A percentile compares a stretch with the other conserved stretches of the same genome.
Conservation (phyloP, 2,329 filamentous ascomycete genomes). For the Arthroderma sp. region DNA sequence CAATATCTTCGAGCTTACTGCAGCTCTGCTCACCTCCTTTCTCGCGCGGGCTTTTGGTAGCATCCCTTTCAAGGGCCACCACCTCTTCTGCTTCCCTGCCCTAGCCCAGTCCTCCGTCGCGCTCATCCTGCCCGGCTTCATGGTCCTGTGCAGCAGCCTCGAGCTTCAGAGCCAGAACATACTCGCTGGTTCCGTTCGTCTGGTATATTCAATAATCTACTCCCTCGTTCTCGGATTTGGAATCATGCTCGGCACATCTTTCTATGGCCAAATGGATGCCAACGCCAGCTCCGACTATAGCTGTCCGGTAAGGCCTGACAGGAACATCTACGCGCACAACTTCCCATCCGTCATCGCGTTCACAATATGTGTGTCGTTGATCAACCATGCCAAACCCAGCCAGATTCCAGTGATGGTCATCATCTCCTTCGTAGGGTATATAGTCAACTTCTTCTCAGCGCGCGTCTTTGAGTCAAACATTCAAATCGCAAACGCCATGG, state of each 20-base stretch:
- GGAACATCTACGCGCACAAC: slow-evolving; percentile 33
- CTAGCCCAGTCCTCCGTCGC: slow-evolving; percentile 62
- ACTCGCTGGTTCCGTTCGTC: slow-evolving; percentile 57
- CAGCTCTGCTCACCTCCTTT: slow-evolving; percentile 54
- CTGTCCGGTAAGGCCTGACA: slow-evolving; percentile 36
- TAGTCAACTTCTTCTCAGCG: slow-evolving; percentile 61
- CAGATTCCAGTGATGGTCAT: slow-evolving; percentile 63
- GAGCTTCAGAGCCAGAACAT: slow-evolving; percentile 58
- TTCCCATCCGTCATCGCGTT: slow-evolving; percentile 66
- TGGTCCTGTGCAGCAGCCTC: slow-evolving; percentile 47
- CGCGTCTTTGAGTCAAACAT: slow-evolving; percentile 54
- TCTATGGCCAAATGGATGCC: slow-evolving; percentile 49
- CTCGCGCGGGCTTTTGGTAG: slow-evolving; percentile 57
- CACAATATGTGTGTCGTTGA: slow-evolving; percentile 58
- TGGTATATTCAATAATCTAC: slow-evolving; percentile 64
- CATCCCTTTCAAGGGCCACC: slow-evolving; percentile 34
- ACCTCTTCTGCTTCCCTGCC: slow-evolving; percentile 57
- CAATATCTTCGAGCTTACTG: slow-evolving; percentile 52
- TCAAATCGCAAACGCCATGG: slow-evolving; percentile 65
- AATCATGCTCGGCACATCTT: slow-evolving; percentile 52
- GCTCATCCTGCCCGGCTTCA: slow-evolving; percentile 58
- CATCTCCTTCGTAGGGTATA: slow-evolving; percentile 61
- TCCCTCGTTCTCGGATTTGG: slow-evolving; percentile 60
- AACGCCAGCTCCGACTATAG: slow-evolving; percentile 38
- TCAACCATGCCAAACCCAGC: slow-evolving; percentile 71